Evolutionary conservation across 1,284 basidiomycete species (phyloP), one percentile per base, ranked within the genome.

Genomic region (Tetrapyrgos nigripes): DNA sequence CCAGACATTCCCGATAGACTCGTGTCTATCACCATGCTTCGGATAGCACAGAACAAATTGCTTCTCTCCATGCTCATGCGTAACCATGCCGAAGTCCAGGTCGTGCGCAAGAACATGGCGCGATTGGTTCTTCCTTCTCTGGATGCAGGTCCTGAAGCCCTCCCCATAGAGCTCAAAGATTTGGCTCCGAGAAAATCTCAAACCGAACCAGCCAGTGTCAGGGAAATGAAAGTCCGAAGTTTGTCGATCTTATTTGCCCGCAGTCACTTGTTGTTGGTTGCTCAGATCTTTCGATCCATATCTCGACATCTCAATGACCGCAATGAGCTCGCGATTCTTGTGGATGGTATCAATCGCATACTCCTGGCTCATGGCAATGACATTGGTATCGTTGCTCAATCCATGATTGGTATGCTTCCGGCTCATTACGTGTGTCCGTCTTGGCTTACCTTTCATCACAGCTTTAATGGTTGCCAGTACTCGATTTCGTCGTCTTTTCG

Each of bases 271-370:
- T 75, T 91, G 6, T 76, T 93, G 28, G 79, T 90, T n/a, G 82
- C 83, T 3, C 86, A 90, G 64, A 79, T 92, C 8, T 92, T 93
- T 68, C 80, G 85, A 17, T 86, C 83, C 2, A 83, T 93, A 78
- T 87, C 90, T n/a, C 79, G 90, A 24, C 89, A 92, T 73, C 79
- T 92, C 58, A 92, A 84, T 66, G 89, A 92, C 65, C 79, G 88
- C n/a, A 81, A 81, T 37, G 92, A 94, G 65, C 74, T 94, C 21
- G 83, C 84, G 1, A 72, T 87, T 43, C 81, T 92, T 24, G 73
- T 92, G 33, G 86, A 91, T 67, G 90, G 89, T 17, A 71, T 93
- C 24, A 89, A 88, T 66, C 79, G 81, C 2, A 88, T 91, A 46
- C 71, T 94, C 14, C 71, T 87, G 14, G 74, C 75, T 2, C 90